Evolutionary conservation across 2,329 filamentous ascomycete genomes (phyloP), one percentile per base, ranked within the genome.

Genomic region (Colletotrichum plurivorum): DNA sequence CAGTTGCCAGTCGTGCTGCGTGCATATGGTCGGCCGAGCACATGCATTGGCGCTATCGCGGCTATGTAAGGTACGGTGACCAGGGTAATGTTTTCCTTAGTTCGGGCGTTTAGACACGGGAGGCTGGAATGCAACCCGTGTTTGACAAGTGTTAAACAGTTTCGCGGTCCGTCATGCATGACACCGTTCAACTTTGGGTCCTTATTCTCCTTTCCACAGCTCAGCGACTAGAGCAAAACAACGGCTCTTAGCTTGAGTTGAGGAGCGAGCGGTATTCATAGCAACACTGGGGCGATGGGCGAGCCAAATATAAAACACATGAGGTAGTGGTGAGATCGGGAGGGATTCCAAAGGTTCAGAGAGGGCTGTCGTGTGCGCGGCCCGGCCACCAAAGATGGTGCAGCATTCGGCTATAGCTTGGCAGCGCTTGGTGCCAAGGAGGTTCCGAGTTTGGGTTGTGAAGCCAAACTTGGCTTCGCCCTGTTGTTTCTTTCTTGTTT

Each of bases 11-110:
- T 53, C 52, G 46, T 45, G 31, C 58, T 27, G 43, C 49, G 22
- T 45, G 45, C 46, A 27, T 56, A 36, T 10, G 18, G 52, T 20
- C 22, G 46, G 53, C 20, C 22, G 56, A 55, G 49, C 65, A 51
- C 51, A 55, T 66, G 49, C 61, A 39, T 60, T 41, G 55, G 55
- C 60, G 49, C 43, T 20, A 49, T 59, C 62, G 62, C 62, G 66
- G 62, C 66, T 66, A 66, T 69, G 62, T 61, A 61, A 69, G 51
- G 66, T 55, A 69, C 49, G 25, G 18, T 20, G 8, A 41, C 20
- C 31, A 60, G 22, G 16, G 31, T 36, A 36, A 43, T 20, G 41
- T 3, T 31, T 20, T 15, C 41, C 12, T 9, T 52, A 53, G 63
- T 22, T 46, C 27, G 18, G 2, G 13, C 16, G 25, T 46, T 41